Evolutionary conservation across 257 asterid species (phyloP).

Genomic region (Capsicum baccatum): DNA sequence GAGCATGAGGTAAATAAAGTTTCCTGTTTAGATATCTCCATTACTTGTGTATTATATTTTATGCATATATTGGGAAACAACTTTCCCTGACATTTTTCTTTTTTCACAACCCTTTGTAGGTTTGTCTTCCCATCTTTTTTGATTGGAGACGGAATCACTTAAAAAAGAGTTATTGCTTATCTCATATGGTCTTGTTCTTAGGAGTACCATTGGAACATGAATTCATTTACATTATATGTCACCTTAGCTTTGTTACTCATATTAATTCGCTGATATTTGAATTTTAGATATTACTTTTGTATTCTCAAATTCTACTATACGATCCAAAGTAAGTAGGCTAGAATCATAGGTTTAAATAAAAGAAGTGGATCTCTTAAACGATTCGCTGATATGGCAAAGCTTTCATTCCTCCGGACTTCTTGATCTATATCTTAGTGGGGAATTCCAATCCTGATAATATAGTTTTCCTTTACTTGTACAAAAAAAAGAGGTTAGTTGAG

Average conservation of each 20-base stretch:
- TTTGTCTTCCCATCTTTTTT: not conserved
- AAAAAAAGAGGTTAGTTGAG: not conserved
- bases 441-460: not conserved
- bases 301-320: not conserved
- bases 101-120: not conserved
- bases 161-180: not conserved
- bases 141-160: not conserved
- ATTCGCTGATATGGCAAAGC: not conserved
- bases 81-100: not conserved
- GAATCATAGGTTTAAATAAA: not conserved
- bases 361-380: not conserved
- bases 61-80: too few species aligned
- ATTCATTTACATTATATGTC: not conserved
- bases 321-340: not conserved
- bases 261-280: not conserved
- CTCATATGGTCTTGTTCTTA: slow-evolving; percentile 11
- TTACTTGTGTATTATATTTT: not conserved
- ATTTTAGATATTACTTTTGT: not conserved
- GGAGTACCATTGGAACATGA: not conserved
- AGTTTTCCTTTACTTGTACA: not conserved
- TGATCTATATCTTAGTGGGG: not conserved
- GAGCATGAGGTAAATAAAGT: slow-evolving; percentile 68
- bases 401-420: not conserved
- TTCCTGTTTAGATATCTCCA: slow-evolving; percentile 17
- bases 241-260: not conserved